phyloP scores from a whole-genome alignment of 495 filamentous ascomycete species.

The Xylaria acuta region DNA sequence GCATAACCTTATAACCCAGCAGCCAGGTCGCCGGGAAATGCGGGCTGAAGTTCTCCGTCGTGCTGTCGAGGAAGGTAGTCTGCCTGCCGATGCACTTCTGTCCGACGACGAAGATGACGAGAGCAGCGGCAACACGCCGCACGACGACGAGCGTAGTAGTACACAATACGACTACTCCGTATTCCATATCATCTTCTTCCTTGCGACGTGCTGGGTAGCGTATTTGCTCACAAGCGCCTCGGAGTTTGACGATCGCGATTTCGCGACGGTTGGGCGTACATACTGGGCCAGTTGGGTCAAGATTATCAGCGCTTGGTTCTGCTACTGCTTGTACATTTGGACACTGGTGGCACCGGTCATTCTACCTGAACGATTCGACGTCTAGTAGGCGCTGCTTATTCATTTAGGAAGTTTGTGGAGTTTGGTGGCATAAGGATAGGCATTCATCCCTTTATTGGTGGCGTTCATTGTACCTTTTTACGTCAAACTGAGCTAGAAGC shows the following conservation, averaged over 20 bases:
- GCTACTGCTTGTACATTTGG: slow-evolving; percentile 94
- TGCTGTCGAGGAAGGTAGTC: slow-evolving; percentile 86
- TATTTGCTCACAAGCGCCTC: slow-evolving; percentile 88
- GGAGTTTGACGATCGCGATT: slow-evolving; percentile 66
- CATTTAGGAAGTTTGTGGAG: slow-evolving; percentile 8
- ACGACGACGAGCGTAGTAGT: slow-evolving; percentile 84
- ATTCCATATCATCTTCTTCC: slow-evolving; percentile 98
- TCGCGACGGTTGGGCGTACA: slow-evolving; percentile 89
- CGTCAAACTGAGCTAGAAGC: neutral
- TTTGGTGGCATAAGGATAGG: slow-evolving; percentile 5
- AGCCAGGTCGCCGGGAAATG: slow-evolving; percentile 90
- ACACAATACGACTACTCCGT: slow-evolving; percentile 97
- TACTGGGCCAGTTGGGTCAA: slow-evolving; percentile 99
- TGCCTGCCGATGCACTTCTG: slow-evolving; percentile 89
- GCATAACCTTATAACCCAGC: slow-evolving; percentile 88
- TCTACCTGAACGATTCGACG: slow-evolving; percentile 84
- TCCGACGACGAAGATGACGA: slow-evolving; percentile 76
- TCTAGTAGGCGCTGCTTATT: slow-evolving; percentile 34
- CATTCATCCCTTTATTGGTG: neutral
- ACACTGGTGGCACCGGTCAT: slow-evolving; percentile 85
- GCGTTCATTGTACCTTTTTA: neutral
- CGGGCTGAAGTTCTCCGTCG: slow-evolving; percentile 87
- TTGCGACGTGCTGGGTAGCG: slow-evolving; percentile 94
- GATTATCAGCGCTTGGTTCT: slow-evolving; percentile 97
- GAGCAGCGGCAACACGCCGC: slow-evolving; percentile 62